These are phyloP conservation scores for Mortierella sp. DNA, from an alignment of 371 early-diverging fungal genomes.

Conservation along the genomic window DNA sequence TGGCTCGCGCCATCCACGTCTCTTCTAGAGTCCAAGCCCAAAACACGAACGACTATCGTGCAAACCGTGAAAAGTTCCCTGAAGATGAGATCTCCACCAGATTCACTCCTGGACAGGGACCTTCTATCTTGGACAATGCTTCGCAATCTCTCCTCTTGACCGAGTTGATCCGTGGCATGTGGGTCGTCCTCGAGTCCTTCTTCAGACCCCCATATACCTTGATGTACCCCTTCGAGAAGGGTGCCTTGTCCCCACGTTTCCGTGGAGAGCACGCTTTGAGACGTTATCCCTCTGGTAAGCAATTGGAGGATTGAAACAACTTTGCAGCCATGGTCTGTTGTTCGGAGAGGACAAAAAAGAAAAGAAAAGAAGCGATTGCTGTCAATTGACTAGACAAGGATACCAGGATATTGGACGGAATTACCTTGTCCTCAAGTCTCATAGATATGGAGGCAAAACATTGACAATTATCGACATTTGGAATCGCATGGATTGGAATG, in stretches of 20 bases:
- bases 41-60: slow-evolving; percentile 55
- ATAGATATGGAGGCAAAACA: too few species aligned
- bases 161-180: slow-evolving; percentile 93
- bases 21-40: slow-evolving; percentile 33
- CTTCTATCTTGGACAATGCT: slow-evolving; percentile 77
- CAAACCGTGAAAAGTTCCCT: slow-evolving; percentile 53
- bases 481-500: too few species aligned
- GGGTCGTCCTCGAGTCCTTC: slow-evolving; percentile 92
- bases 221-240: slow-evolving; percentile 97
- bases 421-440: too few species aligned
- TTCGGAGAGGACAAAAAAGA: too few species aligned
- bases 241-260: slow-evolving; percentile 93
- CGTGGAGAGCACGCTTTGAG: slow-evolving; percentile 98
- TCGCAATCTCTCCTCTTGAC: slow-evolving; percentile 90
- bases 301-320: background rate
- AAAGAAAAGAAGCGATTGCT: too few species aligned
- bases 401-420: too few species aligned
- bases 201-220: slow-evolving; percentile 97
- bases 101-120: slow-evolving; percentile 45
- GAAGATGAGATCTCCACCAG: slow-evolving; percentile 52
- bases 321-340: too few species aligned
- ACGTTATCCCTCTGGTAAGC: slow-evolving; percentile 93
- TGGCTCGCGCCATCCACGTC: slow-evolving; percentile 47
- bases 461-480: too few species aligned
- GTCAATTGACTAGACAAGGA: background rate